phyloP scores from a whole-genome alignment of 176 grass and related monocot genomes.

The Tillandsia leiboldiana region DNA sequence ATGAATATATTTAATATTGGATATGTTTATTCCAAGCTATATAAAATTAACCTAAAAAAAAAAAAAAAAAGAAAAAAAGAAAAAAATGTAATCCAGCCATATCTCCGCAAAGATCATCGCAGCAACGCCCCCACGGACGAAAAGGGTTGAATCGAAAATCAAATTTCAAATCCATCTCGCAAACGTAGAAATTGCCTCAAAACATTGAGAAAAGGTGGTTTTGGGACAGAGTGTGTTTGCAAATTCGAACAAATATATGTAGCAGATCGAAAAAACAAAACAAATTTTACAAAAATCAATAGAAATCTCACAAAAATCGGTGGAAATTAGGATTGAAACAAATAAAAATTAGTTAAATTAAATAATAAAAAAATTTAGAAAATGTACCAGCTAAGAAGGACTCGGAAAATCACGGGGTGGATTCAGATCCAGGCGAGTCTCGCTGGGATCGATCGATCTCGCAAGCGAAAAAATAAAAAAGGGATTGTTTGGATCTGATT shows the following conservation, averaged over 20 bases:
- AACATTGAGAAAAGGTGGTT: slow-evolving; percentile 19
- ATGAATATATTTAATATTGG: too few species aligned
- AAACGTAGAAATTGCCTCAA: slow-evolving; percentile 92
- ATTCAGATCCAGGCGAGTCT: slow-evolving; percentile 73
- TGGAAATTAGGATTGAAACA: not conserved
- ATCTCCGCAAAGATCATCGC: slow-evolving; percentile 23
- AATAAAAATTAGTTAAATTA: not conserved
- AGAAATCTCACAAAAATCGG: not conserved
- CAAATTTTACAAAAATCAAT: fast-evolving
- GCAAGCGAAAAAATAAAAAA: slow-evolving; percentile 32
- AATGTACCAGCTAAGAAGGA: slow-evolving; percentile 44
- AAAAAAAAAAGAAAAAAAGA: not conserved
- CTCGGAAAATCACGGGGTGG: slow-evolving; percentile 43
- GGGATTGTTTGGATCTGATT: slow-evolving; percentile 21
- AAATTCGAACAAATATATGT: not conserved
- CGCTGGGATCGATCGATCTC: slow-evolving; percentile 28
- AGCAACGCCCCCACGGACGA: slow-evolving; percentile 3
- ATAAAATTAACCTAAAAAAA: not conserved
- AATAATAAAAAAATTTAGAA: too few species aligned
- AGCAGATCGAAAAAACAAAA: not conserved
- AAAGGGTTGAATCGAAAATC: not conserved
- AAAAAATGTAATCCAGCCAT: not conserved
- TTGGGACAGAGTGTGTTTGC: slow-evolving; percentile 88
- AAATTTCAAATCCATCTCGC: slow-evolving; percentile 24
- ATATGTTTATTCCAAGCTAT: not conserved